phyloP scores from a whole-genome alignment of 164 flowering plant species.

The Aristolochia contorta region DNA sequence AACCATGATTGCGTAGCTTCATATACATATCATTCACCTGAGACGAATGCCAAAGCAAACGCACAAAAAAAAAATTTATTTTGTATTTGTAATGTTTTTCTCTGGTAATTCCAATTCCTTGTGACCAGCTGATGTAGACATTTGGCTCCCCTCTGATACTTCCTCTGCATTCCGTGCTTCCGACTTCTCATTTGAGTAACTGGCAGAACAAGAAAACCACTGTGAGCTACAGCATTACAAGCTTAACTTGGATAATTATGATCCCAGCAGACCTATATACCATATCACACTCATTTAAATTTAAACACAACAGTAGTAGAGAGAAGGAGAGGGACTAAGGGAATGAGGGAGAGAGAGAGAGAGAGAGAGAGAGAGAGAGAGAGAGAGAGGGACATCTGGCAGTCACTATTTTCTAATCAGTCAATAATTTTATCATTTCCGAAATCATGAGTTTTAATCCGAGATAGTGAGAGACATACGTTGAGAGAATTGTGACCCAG shows the following conservation, averaged over 20 bases:
- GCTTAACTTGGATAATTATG: background rate
- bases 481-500: conserved; percentile 95
- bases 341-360: background rate
- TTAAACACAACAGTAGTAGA: background rate
- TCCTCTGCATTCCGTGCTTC: conserved; percentile 43
- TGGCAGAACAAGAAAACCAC: conserved; percentile 5
- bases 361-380: background rate
- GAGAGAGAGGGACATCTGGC: background rate
- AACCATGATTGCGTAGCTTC: too few relatives aligned
- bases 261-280: too few relatives aligned
- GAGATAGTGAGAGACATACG: conserved; percentile 35
- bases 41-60: background rate
- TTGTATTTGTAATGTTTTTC: background rate
- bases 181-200: conserved; percentile 62
- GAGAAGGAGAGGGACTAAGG: background rate
- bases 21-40: background rate
- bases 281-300: too few relatives aligned
- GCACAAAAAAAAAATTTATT: too few relatives aligned
- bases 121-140: conserved; percentile 12
- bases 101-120: conserved; percentile 13
- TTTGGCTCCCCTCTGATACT: conserved; percentile 18
- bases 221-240: background rate
- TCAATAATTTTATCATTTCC: too few relatives aligned
- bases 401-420: too few relatives aligned
- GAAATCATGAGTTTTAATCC: too few relatives aligned